Evolutionary conservation across 1,139 yeast genomes (phyloP).

Genomic region (Debaryomycetaceae sp.): DNA sequence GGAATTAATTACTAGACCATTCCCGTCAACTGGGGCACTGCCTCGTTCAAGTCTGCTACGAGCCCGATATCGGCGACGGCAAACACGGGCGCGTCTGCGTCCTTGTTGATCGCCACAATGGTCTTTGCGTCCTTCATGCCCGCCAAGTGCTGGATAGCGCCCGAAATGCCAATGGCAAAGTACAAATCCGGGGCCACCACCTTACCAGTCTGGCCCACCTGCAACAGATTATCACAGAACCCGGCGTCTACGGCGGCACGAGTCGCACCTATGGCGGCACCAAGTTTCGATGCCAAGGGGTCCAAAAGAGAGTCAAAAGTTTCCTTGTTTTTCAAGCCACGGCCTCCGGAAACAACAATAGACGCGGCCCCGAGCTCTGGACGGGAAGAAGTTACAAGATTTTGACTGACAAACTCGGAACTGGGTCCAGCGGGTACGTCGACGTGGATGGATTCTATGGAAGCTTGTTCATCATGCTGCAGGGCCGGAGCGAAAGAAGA

Average conservation of each 20-base stretch:
- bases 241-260: conserved; percentile 98
- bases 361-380: conserved; percentile 86
- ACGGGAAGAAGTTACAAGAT: conserved; percentile 66
- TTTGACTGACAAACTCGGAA: conserved; percentile 56
- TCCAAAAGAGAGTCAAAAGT: conserved; percentile 66
- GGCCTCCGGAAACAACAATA: conserved; percentile 82
- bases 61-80: conserved; percentile 84
- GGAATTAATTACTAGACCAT: conserved; percentile 52
- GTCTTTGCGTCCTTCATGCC: conserved; percentile 96
- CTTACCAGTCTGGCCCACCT: conserved; percentile 97
- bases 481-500: conserved; percentile 68
- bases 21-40: conserved; percentile 77
- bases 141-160: conserved; percentile 96
- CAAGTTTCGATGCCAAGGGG: conserved; percentile 77
- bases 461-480: conserved; percentile 35
- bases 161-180: conserved; percentile 87
- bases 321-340: conserved; percentile 86
- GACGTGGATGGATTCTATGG: conserved; percentile 12
- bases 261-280: conserved; percentile 95
- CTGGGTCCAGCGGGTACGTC: background rate
- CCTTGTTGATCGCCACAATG: conserved; percentile 91
- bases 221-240: conserved; percentile 92
- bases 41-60: conserved; percentile 79
- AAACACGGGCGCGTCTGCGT: conserved; percentile 88
- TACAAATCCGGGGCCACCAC: conserved; percentile 95